Percentiles rank a stretch among this genome's conserved stretches.
These are phyloP conservation scores for Kodamaea neixiangensis DNA, from an alignment of 805 yeast species.

Conservation along the genomic window DNA sequence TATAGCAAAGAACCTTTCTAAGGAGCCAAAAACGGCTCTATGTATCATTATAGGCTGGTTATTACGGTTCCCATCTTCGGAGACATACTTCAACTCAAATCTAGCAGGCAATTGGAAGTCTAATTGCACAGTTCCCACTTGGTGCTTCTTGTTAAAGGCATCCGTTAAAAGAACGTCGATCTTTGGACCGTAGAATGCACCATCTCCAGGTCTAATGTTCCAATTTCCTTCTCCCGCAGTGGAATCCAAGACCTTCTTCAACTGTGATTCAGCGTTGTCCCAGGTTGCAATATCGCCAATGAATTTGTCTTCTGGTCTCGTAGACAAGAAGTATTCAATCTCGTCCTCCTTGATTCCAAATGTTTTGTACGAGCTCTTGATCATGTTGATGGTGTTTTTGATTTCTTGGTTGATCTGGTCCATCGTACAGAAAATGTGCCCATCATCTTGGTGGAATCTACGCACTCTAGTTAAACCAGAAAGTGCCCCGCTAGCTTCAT, in stretches of 20 bases:
- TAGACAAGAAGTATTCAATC: slow-evolving; percentile 67
- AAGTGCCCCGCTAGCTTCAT: slow-evolving; percentile 92
- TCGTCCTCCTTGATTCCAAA: slow-evolving; percentile 59
- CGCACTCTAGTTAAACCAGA: slow-evolving; percentile 92
- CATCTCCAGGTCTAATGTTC: slow-evolving; percentile 87
- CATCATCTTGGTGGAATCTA: slow-evolving; percentile 97
- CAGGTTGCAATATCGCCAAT: slow-evolving; percentile 80
- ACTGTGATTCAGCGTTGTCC: slow-evolving; percentile 75
- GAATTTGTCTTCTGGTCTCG: slow-evolving; percentile 75
- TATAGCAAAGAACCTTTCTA: slow-evolving; percentile 90
- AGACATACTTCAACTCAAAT: slow-evolving; percentile 70
- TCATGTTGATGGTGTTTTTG: slow-evolving; percentile 64
- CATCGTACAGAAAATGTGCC: slow-evolving; percentile 87
- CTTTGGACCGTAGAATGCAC: slow-evolving; percentile 96
- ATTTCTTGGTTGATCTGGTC: slow-evolving; percentile 80
- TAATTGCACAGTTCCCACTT: slow-evolving; percentile 92
- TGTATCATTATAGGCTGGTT: slow-evolving; percentile 92
- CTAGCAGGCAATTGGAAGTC: slow-evolving; percentile 93
- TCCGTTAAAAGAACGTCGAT: slow-evolving; percentile 85
- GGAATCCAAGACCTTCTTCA: slow-evolving; percentile 58
- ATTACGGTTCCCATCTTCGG: slow-evolving; percentile 47
- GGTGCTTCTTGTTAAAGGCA: slow-evolving; percentile 78
- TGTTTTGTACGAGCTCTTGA: slow-evolving; percentile 70
- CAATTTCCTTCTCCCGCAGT: slow-evolving; percentile 54
- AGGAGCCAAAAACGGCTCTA: slow-evolving; percentile 92